Percentiles rank a stretch among this genome's conserved stretches.
Conservation (phyloP, 140 eudicot genomes). For the Ambrosia hybrid region DNA sequence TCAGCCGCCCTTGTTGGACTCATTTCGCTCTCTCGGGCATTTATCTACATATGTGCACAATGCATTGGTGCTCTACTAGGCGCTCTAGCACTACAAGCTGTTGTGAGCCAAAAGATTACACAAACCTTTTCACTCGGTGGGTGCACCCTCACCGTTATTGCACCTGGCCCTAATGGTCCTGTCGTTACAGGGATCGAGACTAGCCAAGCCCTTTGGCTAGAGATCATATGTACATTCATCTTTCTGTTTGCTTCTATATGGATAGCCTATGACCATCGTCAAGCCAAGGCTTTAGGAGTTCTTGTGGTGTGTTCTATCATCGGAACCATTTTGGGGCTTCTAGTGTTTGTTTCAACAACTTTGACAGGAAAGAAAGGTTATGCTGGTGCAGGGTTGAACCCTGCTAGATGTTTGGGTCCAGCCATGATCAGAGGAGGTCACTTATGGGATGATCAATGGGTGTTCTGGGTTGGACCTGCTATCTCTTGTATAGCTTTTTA, state of each 20-base stretch:
- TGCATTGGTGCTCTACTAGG: slow-evolving; percentile 62
- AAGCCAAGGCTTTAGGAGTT: slow-evolving; percentile 49
- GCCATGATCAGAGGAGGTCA: slow-evolving; percentile 72
- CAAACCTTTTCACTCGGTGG: slow-evolving; percentile 65
- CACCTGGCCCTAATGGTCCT: slow-evolving; percentile 66
- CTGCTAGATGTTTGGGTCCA: slow-evolving; percentile 77
- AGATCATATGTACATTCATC: slow-evolving; percentile 55
- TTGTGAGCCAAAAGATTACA: slow-evolving; percentile 41
- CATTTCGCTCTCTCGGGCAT: slow-evolving; percentile 63
- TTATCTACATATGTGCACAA: slow-evolving; percentile 68
- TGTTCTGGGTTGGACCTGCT: slow-evolving; percentile 69
- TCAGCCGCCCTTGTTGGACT: slow-evolving; percentile 78
- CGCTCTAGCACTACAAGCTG: slow-evolving; percentile 67
- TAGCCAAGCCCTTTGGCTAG: slow-evolving; percentile 71
- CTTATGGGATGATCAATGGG: slow-evolving; percentile 74
- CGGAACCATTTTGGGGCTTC: slow-evolving; percentile 58
- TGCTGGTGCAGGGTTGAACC: slow-evolving; percentile 66
- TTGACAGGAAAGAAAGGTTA: slow-evolving; percentile 58
- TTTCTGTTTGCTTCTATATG: slow-evolving; percentile 67
- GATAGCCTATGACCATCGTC: slow-evolving; percentile 70
- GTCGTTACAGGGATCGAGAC: slow-evolving; percentile 47
- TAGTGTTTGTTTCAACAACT: slow-evolving; percentile 51
- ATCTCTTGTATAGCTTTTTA: slow-evolving; percentile 61
- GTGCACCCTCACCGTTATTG: slow-evolving; percentile 55
- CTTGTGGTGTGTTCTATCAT: slow-evolving; percentile 39